Base-by-base conservation (phyloP, 192 early-diverging fungal species). In the Mortierella hygrophila region DNA sequence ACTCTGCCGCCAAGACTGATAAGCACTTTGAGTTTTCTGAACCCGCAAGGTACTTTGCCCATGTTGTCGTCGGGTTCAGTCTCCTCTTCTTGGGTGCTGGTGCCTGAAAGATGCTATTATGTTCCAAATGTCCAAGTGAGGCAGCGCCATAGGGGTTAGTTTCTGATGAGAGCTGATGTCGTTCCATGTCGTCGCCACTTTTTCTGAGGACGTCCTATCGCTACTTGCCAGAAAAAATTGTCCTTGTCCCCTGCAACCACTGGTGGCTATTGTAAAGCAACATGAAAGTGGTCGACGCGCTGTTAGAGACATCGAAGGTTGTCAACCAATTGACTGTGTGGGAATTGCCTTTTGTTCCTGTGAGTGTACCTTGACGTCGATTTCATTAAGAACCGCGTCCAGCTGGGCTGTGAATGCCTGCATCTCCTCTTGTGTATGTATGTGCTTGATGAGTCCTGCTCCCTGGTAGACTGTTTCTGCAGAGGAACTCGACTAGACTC, bases 11-110 rank as follows among this genome's bases (percentile, higher is more conserved):
- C 49, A 86, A 54, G 4, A 44, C 63, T 4, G 84, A 40, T 8
- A 86, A 46, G 52, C 77, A 86, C 63, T 79, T 80, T 16, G 79
- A 68, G 52, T 86, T 86, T 4, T 86, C 79, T 37, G 84, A 76
- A 63, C 81, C 84, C 0, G 71, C 32, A 32, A 86, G 79, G 26
- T 86, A 86, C 23, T 81, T 80, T 13, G 69, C 1, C 84, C 84
- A 86, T 15, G 84, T 54, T 9, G 81, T 63, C 9, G 78, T 3
- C 0, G 79, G 75, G 65, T 81, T 86, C 38, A 86, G 68, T 29
- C 77, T 70, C 21, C 72, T 42, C 76, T 80, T 86, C 46, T 86
- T 86, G 10, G 76, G 63, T 1, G 71, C 42, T 0, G 84, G 84
- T 40, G 72, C 79, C 44, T 78, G 79, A 70, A 85, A 85, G 26